These are phyloP conservation scores for Puccinia horiana DNA, from an alignment of 1,284 basidiomycete species.

Conservation along the genomic window DNA sequence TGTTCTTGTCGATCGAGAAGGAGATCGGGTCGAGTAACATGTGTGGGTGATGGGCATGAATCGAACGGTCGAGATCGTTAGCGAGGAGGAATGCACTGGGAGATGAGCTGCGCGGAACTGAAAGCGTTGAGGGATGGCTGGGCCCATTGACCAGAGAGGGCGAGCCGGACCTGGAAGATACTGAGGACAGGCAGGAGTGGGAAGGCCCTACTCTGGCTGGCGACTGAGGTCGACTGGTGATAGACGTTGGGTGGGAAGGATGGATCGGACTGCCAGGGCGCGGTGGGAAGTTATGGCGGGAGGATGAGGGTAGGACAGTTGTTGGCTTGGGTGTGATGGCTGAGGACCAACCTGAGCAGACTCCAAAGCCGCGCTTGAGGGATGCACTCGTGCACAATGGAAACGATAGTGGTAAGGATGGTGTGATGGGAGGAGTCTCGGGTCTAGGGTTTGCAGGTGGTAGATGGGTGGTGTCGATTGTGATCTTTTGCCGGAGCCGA, in stretches of 20 bases:
- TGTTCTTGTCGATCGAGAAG: conserved; percentile 11
- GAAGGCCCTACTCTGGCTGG: neutral
- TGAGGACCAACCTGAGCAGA: conserved; percentile 23
- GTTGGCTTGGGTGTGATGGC: neutral
- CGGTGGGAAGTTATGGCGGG: neutral
- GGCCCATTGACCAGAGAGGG: neutral
- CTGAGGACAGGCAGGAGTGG: conserved; percentile 16
- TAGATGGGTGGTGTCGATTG: conserved; percentile 16
- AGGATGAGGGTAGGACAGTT: neutral
- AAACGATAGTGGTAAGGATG: neutral
- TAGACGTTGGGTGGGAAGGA: neutral
- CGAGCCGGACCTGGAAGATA: conserved; percentile 20
- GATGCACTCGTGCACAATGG: neutral
- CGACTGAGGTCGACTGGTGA: neutral
- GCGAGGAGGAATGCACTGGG: conserved; percentile 4
- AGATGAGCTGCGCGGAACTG: conserved; percentile 17
- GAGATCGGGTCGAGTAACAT: conserved; percentile 27
- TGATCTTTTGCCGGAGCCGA: conserved; percentile 5
- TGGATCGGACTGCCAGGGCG: neutral
- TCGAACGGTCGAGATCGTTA: neutral
- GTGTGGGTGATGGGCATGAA: conserved; percentile 44
- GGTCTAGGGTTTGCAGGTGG: neutral
- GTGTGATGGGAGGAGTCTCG: neutral
- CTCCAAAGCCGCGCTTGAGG: conserved; percentile 20
- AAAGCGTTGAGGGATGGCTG: neutral